A percentile compares a stretch with the other conserved stretches of the same genome.
Evolutionary conservation across 2,329 filamentous ascomycete species (phyloP).

Genomic region (Neopestalotiopsis sp.): DNA sequence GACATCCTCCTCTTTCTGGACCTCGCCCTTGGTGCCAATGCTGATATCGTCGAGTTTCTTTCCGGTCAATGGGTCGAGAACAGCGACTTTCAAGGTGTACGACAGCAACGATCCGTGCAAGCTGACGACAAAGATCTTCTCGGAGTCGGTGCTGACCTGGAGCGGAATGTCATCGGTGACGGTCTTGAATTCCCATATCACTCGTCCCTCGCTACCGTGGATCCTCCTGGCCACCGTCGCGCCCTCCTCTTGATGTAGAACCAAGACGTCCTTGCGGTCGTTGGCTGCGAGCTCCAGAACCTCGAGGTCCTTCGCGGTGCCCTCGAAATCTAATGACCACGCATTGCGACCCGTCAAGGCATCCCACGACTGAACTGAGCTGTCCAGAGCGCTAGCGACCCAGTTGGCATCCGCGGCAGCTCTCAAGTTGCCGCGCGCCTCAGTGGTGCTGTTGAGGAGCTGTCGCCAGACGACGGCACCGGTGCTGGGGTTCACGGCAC

Average conservation of each 20-base stretch:
- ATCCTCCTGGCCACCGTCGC: constrained; percentile 70
- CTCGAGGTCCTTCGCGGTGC: constrained; percentile 72
- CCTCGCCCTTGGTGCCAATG: constrained; percentile 76
- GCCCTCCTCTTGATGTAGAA: constrained; percentile 65
- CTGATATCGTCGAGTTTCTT: constrained; percentile 73
- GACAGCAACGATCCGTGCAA: constrained; percentile 73
- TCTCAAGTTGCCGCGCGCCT: constrained; percentile 61
- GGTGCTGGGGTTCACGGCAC: constrained; percentile 86
- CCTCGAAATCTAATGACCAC: constrained; percentile 72
- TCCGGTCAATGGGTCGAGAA: constrained; percentile 75
- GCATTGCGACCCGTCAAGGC: constrained; percentile 78
- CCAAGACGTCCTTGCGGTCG: constrained; percentile 70
- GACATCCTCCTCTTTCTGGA: constrained; percentile 67
- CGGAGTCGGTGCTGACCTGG: constrained; percentile 72
- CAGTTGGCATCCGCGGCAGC: constrained; percentile 81
- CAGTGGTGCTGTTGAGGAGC: constrained; percentile 57
- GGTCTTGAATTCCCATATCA: constrained; percentile 81
- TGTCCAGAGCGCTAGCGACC: constrained; percentile 74
- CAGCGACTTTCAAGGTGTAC: constrained; percentile 77
- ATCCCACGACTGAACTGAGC: constrained; percentile 79
- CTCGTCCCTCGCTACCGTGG: constrained; percentile 71
- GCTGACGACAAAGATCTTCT: constrained; percentile 78
- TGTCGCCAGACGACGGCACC: constrained; percentile 89
- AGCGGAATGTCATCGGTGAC: constrained; percentile 72
- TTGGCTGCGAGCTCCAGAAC: constrained; percentile 73